These are phyloP conservation scores for Fusarium newnesense DNA, from an alignment of 2,329 filamentous ascomycete species.

Conservation along the genomic window DNA sequence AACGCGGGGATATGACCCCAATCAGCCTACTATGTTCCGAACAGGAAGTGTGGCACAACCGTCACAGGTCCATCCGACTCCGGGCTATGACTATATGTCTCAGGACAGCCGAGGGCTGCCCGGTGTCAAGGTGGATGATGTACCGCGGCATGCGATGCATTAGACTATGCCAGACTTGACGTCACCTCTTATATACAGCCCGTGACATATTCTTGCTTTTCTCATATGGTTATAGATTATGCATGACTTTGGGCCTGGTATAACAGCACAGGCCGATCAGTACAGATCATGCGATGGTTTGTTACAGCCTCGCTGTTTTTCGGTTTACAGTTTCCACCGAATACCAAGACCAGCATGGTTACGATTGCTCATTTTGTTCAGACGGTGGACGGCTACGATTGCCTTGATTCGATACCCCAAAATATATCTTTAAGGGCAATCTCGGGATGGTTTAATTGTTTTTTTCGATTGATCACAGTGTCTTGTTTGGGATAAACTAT, in stretches of 20 bases:
- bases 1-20: slow-evolving; percentile 49
- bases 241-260: slow-evolving; percentile 41
- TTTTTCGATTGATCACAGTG: slow-evolving; percentile 16
- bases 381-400: slow-evolving; percentile 15
- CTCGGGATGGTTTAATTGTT: slow-evolving; percentile 24
- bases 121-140: slow-evolving; percentile 46
- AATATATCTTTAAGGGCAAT: slow-evolving; percentile 28
- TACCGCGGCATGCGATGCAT: slow-evolving; percentile 45
- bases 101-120: slow-evolving; percentile 48
- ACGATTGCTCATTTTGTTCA: slow-evolving; percentile 19
- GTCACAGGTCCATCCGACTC: slow-evolving; percentile 44
- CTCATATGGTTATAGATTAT: slow-evolving; percentile 35
- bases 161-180: slow-evolving; percentile 8
- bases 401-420: slow-evolving; percentile 34
- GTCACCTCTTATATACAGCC: not conserved
- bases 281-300: slow-evolving; percentile 13
- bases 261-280: slow-evolving; percentile 45
- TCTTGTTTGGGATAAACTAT: slow-evolving; percentile 5
- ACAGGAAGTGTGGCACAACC: slow-evolving; percentile 45
- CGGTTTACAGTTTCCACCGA: slow-evolving; percentile 7
- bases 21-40: slow-evolving; percentile 48
- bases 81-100: slow-evolving; percentile 50
- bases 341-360: slow-evolving; percentile 4
- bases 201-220: slow-evolving; percentile 18
- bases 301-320: slow-evolving; percentile 19